A percentile compares a stretch with the other conserved stretches of the same genome.
phyloP scores from a whole-genome alignment of 331 rosid genomes.

The Cydonia oblonga region DNA sequence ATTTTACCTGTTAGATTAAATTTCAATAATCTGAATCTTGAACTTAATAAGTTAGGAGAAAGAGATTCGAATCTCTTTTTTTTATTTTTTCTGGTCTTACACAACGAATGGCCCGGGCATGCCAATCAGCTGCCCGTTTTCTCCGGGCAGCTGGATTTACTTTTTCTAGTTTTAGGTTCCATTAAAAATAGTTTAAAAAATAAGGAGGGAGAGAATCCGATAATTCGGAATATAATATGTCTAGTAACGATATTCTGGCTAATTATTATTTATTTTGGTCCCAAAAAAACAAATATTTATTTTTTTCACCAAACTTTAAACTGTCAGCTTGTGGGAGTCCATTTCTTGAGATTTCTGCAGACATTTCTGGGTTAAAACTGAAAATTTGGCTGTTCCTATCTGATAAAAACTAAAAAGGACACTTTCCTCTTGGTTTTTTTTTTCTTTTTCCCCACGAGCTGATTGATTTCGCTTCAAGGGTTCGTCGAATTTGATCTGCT shows the following conservation, averaged over 20 bases:
- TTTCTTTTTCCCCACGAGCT: slow-evolving; percentile 6
- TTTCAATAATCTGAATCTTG: too few species aligned
- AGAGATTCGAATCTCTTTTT: too few species aligned
- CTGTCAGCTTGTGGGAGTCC: slow-evolving; percentile 46
- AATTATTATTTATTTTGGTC: neutral
- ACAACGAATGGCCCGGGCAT: slow-evolving; percentile 18
- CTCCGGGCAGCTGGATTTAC: slow-evolving; percentile 35
- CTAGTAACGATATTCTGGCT: neutral
- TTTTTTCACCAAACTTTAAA: slow-evolving; percentile 36
- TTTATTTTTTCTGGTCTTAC: too few species aligned
- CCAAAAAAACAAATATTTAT: neutral
- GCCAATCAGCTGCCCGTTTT: slow-evolving; percentile 31
- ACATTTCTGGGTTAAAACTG: slow-evolving; percentile 44
- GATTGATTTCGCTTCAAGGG: slow-evolving; percentile 21
- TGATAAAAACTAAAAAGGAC: slow-evolving; percentile 10
- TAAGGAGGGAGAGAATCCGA: slow-evolving; percentile 14
- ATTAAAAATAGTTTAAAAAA: slow-evolving; percentile 7
- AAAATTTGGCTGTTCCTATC: slow-evolving; percentile 15
- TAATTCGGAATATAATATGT: slow-evolving; percentile 7
- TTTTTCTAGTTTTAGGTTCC: slow-evolving; percentile 31
- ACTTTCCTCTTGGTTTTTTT: neutral
- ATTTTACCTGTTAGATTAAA: too few species aligned
- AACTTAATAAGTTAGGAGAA: too few species aligned
- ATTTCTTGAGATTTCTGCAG: slow-evolving; percentile 50
- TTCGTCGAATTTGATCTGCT: slow-evolving; percentile 26